phyloP scores from a whole-genome alignment of 352 stramenopile genomes.

The Phytophthora colocasiae region DNA sequence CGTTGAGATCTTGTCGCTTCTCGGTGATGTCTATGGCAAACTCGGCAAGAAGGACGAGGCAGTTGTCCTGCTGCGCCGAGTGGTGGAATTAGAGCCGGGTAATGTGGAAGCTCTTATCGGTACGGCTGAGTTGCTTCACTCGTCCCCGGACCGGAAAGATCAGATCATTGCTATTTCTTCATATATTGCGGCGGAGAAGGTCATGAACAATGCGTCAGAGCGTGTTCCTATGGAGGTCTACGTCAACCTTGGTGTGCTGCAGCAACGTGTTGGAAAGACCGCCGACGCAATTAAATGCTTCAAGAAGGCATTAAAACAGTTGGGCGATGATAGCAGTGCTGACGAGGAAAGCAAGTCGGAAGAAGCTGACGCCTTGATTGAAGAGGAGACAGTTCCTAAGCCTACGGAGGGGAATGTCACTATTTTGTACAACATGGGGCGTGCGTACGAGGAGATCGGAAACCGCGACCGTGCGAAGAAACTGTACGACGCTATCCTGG shows the following conservation, averaged over 20 bases:
- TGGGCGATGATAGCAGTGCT: conserved; percentile 44
- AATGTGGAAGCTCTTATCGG: conserved; percentile 88
- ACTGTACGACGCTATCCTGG: conserved; percentile 95
- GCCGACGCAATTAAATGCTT: conserved; percentile 94
- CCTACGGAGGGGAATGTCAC: conserved; percentile 88
- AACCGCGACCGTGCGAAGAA: conserved; percentile 90
- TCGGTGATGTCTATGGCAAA: conserved; percentile 85
- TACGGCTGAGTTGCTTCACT: conserved; percentile 82
- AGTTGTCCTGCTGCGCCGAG: conserved; percentile 78
- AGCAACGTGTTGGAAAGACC: conserved; percentile 88
- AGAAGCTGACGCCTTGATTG: conserved; percentile 45
- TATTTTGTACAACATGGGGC: conserved; percentile 96
- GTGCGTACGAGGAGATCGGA: conserved; percentile 94
- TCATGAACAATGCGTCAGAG: conserved; percentile 87
- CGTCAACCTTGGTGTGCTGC: conserved; percentile 83
- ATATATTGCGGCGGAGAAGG: conserved; percentile 88
- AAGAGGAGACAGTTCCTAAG: conserved; percentile 50
- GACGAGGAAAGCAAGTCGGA: conserved; percentile 51
- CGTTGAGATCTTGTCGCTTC: conserved; percentile 82
- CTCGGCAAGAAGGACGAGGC: conserved; percentile 85
- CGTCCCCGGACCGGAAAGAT: conserved; percentile 83
- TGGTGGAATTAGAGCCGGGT: conserved; percentile 85
- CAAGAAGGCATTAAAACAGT: conserved; percentile 71
- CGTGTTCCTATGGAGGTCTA: conserved; percentile 86
- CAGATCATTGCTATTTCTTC: conserved; percentile 91